phyloP scores from a whole-genome alignment of 495 filamentous ascomycete species.

The Aspergillus mulundensis region DNA sequence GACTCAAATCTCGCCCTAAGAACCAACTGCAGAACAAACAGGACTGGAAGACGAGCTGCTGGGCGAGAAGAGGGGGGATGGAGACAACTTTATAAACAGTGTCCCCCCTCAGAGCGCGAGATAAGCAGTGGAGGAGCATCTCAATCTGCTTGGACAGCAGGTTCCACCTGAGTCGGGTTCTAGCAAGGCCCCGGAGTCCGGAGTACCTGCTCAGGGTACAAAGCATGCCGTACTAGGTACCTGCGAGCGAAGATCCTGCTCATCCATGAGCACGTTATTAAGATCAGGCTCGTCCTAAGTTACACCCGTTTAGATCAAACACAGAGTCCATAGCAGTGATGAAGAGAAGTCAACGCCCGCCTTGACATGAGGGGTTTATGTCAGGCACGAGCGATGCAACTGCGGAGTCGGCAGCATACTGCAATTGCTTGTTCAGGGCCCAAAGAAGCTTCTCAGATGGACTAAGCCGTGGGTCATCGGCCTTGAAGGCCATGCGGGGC shows the following conservation, averaged over 20 bases:
- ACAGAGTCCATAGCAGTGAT: not conserved
- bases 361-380: not conserved
- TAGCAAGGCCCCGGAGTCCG: not conserved
- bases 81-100: conserved; percentile 9
- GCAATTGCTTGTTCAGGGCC: conserved; percentile 9
- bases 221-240: not conserved
- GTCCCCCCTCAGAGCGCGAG: not conserved
- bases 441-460: conserved; percentile 3
- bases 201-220: not conserved
- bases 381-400: not conserved
- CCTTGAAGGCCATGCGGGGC: not conserved
- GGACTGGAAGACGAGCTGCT: not conserved
- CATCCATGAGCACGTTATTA: not conserved
- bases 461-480: not conserved
- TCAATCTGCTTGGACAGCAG: not conserved
- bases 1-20: not conserved
- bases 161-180: conserved; percentile 2
- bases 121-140: not conserved
- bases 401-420: not conserved
- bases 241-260: conserved; percentile 3
- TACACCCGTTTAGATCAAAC: not conserved
- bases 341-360: no score
- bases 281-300: not conserved
- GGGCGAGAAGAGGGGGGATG: not conserved
- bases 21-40: no score